A percentile compares a stretch with the other conserved stretches of the same genome.
Evolutionary conservation across 305 asterid species (phyloP).

Genomic region (Solanum hybrid): DNA sequence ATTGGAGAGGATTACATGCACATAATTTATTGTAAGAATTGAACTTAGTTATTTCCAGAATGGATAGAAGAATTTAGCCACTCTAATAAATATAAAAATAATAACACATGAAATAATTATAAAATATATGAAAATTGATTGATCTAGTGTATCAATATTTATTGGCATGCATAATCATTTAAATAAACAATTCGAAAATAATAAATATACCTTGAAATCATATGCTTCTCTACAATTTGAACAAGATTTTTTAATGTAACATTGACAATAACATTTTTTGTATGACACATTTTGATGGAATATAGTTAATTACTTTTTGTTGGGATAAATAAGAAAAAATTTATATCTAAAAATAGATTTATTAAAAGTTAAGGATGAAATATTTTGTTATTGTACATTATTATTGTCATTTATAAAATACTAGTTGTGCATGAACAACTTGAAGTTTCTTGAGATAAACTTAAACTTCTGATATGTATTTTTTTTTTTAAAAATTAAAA

Average conservation of each 20-base stretch:
- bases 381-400: neutral
- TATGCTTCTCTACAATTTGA: neutral
- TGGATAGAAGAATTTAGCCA: neutral
- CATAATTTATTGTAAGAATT: too few species aligned
- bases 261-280: neutral
- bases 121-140: neutral
- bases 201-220: too few species aligned
- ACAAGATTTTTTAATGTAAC: too few species aligned
- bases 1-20: too few species aligned
- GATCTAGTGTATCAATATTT: too few species aligned
- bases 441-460: neutral
- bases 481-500: too few species aligned
- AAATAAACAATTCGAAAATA: too few species aligned
- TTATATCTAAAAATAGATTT: neutral
- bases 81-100: neutral
- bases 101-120: neutral
- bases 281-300: neutral
- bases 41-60: too few species aligned
- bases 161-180: neutral
- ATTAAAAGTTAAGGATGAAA: neutral
- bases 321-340: neutral
- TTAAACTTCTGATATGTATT: neutral
- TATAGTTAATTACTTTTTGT: too few species aligned
- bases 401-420: too few species aligned
- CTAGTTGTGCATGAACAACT: neutral